Base-by-base conservation (phyloP, 805 yeast genomes). In the Lipomyces lipofer region DNA sequence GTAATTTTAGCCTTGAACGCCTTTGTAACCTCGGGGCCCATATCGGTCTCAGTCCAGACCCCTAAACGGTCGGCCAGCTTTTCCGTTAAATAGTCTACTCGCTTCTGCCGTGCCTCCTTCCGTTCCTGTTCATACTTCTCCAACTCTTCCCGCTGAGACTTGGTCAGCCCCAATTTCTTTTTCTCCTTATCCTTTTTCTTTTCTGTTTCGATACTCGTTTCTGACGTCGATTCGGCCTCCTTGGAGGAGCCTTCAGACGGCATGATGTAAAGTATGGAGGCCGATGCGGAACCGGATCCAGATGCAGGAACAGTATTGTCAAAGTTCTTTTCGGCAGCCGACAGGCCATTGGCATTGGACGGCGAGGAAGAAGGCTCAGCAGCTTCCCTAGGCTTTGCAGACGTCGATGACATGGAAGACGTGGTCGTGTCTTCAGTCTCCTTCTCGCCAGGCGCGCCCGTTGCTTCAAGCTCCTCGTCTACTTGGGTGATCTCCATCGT, bases 91-190 rank as follows among this genome's bases (percentile, higher is more conserved):
- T 78, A 82, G 36, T 80, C 80, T 19, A 88, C 80, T 49, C 83
- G 79, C 59, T 84, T 85, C 54, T 80, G 77, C 60, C 84, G 82
- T 65, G 85, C 88, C 49, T 75, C 66, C 52, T 81, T 72, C 51
- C 90, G 83, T 69, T 88, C 95, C 66, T 85, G 89, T 63, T 91
- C 96, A 61, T 81, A 81, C 65, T 81, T 78, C 58, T 82, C 86
- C 47, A 80, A 66, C 63, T 81, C 83, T 53, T 75, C 76, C 62
- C 73, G 70, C 48, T 81, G 71, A 59, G 72, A 70, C 73, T 77
- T 56, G 73, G 75, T 56, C 29, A 64, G 58, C 27, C 65, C 65
- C 35, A 63, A 67, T 51, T 71, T 71, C 47, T 70, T 71, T 47
- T 69, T 64, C 48, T 60, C 62, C 27, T 67, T 65, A 49, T 63